Conservation (phyloP, 2,329 filamentous ascomycete genomes). For the Stagonosporopsis tanaceti region DNA sequence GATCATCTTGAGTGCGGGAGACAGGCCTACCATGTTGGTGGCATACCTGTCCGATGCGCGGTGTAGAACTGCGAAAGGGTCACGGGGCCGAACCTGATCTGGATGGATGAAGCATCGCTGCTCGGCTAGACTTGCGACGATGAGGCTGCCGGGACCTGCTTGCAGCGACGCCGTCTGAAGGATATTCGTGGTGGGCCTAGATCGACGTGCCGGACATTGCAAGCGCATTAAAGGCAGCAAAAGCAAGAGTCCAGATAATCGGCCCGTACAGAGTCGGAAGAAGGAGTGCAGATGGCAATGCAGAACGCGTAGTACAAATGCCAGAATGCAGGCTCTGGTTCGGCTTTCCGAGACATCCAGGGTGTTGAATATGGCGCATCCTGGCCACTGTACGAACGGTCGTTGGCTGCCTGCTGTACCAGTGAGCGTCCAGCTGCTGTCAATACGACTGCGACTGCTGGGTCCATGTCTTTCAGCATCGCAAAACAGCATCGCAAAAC, state of each 20-base stretch:
- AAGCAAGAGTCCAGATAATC: constrained; percentile 15
- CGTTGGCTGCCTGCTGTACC: constrained; percentile 20
- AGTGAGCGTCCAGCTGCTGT: constrained; percentile 3
- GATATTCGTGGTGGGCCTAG: constrained; percentile 11
- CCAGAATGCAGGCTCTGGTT: constrained; percentile 16
- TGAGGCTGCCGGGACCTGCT: not conserved
- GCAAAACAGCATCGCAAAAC: not conserved
- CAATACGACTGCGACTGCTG: not conserved
- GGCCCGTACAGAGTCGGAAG: constrained; percentile 14
- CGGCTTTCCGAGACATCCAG: constrained; percentile 24
- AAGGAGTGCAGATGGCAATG: constrained; percentile 18
- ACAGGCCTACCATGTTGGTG: constrained; percentile 18
- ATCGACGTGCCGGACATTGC: constrained; percentile 17
- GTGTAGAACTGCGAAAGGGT: constrained; percentile 18
- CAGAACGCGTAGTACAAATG: constrained; percentile 18
- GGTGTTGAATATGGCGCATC: constrained; percentile 20
- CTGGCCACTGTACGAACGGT: constrained; percentile 9
- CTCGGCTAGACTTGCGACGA: constrained; percentile 9
- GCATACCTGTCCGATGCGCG: constrained; percentile 4
- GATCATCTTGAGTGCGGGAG: constrained; percentile 17
- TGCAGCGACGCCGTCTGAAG: constrained; percentile 9
- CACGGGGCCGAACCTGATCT: constrained; percentile 1
- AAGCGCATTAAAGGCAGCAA: constrained; percentile 18
- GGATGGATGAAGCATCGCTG: not conserved
- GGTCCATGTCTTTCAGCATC: not conserved